Conservation (phyloP, 139 green algal genomes). For the Desmodesmus armatus region DNA sequence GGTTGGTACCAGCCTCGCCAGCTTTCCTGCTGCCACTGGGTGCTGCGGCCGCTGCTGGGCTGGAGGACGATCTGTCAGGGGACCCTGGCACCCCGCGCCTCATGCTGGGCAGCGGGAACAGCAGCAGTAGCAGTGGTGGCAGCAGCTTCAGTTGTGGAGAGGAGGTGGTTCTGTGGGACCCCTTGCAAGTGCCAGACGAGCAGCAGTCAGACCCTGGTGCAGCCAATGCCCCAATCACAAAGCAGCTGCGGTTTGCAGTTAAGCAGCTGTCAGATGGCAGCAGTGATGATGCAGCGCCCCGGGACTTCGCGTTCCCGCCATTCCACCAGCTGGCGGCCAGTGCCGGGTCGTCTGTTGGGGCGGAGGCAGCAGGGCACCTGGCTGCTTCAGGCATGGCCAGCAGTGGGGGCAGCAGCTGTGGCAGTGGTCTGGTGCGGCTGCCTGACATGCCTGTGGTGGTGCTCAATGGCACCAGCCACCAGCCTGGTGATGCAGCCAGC, state of each 20-base stretch:
- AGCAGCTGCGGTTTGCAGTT: no score
- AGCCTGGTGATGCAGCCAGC: slow-evolving; percentile 36
- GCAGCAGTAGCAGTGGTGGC: not conserved
- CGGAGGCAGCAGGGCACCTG: not conserved
- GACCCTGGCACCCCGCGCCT: no score
- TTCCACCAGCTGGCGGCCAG: not conserved
- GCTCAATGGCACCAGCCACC: slow-evolving; percentile 42
- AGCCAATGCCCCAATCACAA: no score
- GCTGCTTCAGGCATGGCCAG: not conserved
- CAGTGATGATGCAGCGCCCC: not conserved
- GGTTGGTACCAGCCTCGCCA: no score
- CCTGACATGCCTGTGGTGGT: slow-evolving; percentile 45
- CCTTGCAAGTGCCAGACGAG: not conserved
- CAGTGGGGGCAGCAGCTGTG: slow-evolving; percentile 15
- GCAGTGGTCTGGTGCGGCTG: not conserved
- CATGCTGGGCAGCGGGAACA: slow-evolving; percentile 9
- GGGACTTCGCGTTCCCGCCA: slow-evolving; percentile 40
- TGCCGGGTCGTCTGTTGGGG: not conserved
- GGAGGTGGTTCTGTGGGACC: no score
- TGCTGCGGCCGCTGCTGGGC: no score
- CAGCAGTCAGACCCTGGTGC: no score
- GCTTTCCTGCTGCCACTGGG: no score
- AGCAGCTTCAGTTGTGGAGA: no score
- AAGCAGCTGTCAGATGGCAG: not conserved
- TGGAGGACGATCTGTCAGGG: no score